Evolutionary conservation across 1,139 yeast genomes (phyloP).

Genomic region (Magnusiomyces suaveolens): DNA sequence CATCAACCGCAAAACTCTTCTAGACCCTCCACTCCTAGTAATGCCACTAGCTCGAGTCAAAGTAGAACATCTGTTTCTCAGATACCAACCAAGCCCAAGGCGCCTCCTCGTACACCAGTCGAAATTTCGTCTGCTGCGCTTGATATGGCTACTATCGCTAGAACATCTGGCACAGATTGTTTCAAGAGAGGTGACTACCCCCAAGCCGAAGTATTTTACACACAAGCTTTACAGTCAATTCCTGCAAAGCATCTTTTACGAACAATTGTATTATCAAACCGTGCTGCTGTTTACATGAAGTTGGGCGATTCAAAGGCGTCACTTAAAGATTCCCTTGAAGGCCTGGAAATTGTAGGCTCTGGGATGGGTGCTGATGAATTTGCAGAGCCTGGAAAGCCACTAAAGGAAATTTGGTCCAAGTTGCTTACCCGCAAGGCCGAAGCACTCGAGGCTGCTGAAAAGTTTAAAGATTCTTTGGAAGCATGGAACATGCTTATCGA

Average conservation of each 20-base stretch:
- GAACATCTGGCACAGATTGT: conserved; percentile 50
- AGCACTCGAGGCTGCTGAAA: conserved; percentile 69
- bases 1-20: conserved; percentile 13
- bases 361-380: conserved; percentile 31
- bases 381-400: conserved; percentile 46
- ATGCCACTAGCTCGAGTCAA: background rate
- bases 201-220: conserved; percentile 52
- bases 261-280: conserved; percentile 64
- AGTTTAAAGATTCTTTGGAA: conserved; percentile 51
- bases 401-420: conserved; percentile 67
- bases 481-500: conserved; percentile 54
- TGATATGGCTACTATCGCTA: conserved; percentile 47
- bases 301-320: conserved; percentile 67
- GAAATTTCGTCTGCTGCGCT: conserved; percentile 29
- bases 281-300: conserved; percentile 60
- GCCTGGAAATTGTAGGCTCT: conserved; percentile 47
- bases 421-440: conserved; percentile 67
- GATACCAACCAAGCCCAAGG: conserved; percentile 8
- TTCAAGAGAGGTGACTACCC: conserved; percentile 78
- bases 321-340: conserved; percentile 45
- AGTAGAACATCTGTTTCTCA: background rate
- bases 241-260: conserved; percentile 60
- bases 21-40: conserved; percentile 11
- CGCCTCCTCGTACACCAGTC: background rate
- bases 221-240: conserved; percentile 49